Evolutionary conservation across 2,329 filamentous ascomycete genomes (phyloP).

Genomic region (Seiridium cupressi): DNA sequence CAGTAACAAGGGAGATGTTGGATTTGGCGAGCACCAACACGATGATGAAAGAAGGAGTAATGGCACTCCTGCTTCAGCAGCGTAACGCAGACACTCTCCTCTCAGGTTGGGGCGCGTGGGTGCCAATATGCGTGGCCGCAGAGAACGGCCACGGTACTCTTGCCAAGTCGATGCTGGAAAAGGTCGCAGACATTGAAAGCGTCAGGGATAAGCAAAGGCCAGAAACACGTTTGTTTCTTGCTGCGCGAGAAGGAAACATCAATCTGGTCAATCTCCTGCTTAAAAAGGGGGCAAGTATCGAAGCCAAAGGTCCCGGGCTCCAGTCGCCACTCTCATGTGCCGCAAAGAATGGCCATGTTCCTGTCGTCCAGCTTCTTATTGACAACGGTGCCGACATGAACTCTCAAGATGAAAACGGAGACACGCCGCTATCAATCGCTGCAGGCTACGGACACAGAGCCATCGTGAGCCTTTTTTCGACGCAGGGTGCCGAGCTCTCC

Average conservation of each 20-base stretch:
- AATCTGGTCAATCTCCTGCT: neutral
- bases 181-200: neutral
- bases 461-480: neutral
- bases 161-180: neutral
- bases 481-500: neutral
- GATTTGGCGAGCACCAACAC: neutral
- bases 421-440: neutral
- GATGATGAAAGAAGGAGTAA: neutral
- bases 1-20: neutral
- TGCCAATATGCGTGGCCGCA: neutral
- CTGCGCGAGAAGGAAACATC: neutral
- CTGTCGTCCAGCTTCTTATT: neutral
- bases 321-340: neutral
- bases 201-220: neutral
- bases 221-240: neutral
- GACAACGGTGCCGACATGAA: neutral
- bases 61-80: neutral
- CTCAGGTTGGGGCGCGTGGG: neutral
- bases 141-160: neutral
- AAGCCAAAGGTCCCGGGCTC: neutral
- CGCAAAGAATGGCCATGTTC: neutral
- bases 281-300: neutral
- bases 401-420: rapidly evolving
- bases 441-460: neutral
- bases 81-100: neutral